A percentile compares a stretch with the other conserved stretches of the same genome.
These are phyloP conservation scores for Dictyophora rubrovolvata DNA, from an alignment of 768 basidiomycete genomes.

Conservation along the genomic window DNA sequence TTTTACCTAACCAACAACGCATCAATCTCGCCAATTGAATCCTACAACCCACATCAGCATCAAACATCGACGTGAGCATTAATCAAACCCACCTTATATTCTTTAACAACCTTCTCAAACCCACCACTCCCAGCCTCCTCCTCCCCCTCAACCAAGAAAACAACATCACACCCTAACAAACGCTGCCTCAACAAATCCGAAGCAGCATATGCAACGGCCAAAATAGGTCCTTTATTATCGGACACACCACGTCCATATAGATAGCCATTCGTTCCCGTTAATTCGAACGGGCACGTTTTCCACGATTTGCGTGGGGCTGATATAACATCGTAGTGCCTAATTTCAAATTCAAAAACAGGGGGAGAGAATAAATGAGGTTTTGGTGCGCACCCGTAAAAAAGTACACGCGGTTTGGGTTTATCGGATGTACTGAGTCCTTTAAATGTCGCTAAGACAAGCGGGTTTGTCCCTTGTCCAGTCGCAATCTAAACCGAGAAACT, in stretches of 20 bases:
- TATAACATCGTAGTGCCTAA: slow-evolving; percentile 95
- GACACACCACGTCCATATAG: slow-evolving; percentile 86
- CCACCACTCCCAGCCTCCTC: slow-evolving; percentile 92
- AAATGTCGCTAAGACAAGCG: slow-evolving; percentile 86
- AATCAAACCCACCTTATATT: slow-evolving; percentile 56
- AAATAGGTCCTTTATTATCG: slow-evolving; percentile 93
- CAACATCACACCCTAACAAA: slow-evolving; percentile 73
- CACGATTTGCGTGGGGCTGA: slow-evolving; percentile 65
- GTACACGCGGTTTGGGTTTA: slow-evolving; percentile 48
- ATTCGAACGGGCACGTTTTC: slow-evolving; percentile 73
- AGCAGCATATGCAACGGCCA: slow-evolving; percentile 85
- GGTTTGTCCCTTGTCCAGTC: slow-evolving; percentile 67
- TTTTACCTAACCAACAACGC: slow-evolving; percentile 76
- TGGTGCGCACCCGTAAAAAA: slow-evolving; percentile 78
- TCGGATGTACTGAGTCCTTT: slow-evolving; percentile 44
- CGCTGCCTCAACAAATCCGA: slow-evolving; percentile 66
- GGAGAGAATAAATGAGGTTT: not conserved
- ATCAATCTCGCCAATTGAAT: slow-evolving; percentile 77
- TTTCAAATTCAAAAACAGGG: not conserved
- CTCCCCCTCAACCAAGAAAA: slow-evolving; percentile 91
- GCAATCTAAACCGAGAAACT: slow-evolving; percentile 43
- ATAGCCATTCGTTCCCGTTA: slow-evolving; percentile 80
- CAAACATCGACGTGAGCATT: too few relatives aligned
- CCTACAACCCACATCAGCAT: too few relatives aligned
- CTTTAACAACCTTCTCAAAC: slow-evolving; percentile 65